Evolutionary conservation across 106 monocot species (phyloP), one percentile per base, ranked within the genome.

Genomic region (Hemerocallis citrina): DNA sequence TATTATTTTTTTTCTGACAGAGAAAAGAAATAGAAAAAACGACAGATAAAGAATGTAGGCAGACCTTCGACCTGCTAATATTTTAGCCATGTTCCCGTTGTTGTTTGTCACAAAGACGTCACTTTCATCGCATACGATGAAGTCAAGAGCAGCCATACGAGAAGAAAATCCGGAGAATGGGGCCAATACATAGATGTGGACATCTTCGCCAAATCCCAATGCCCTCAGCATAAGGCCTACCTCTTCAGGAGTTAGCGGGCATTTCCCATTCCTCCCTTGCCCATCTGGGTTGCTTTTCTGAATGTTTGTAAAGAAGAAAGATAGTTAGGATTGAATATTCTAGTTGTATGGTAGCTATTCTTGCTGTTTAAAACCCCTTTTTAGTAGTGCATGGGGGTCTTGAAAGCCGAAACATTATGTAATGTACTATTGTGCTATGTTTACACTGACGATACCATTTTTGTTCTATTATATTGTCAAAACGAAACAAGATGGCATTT

Each of bases 61-160:
- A 44, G 72, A 93, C 93, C 93, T 93, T 37, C 84, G 67, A 39
- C 93, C 93, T 20, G 93, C 93, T 40, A 93, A 50, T 17, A 93
- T 93, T 51, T 74, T 79, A 10, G 93, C 93, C 93, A 93, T 93
- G 72, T 93, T 93, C 28, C 93, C 93, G 17, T 86, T 86, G 67
- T 93, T 93, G 63, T 93, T 93, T 20, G 88, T 85, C 3, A 93
- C 88, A 64, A 93, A 93, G 0, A 82, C 93, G 70, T 93, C 79
- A 27, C 93, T 93, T 61, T 62, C 71, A 67, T 93, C 93, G 38
- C 88, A 86, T 4, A 86, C 86, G 7, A 86, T 75, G 50, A 81
- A 93, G 70, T 93, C 93, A 46, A 93, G 79, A 23, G 93, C 93
- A 44, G 93, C 93, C 93, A 93, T 93, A 5, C 93, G 88, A 29